phyloP scores from a whole-genome alignment of 257 asterid genomes.

The Mentha longifolia region DNA sequence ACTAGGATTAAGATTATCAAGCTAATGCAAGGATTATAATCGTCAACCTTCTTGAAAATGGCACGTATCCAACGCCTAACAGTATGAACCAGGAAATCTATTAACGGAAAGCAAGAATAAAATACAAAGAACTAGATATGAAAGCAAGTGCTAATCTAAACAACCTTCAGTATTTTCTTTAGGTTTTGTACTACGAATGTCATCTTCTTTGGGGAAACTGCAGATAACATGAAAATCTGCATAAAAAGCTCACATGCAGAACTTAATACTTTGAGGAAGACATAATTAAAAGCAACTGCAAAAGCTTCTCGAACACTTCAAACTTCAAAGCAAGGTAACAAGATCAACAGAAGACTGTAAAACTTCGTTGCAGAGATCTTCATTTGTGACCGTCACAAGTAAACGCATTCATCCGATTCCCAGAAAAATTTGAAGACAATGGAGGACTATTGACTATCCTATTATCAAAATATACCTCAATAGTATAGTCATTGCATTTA shows the following conservation, averaged over 20 bases:
- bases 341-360: conserved; percentile 71
- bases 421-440: conserved; percentile 46
- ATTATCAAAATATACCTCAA: conserved; percentile 21
- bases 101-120: neutral
- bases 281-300: neutral
- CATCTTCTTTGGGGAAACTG: conserved; percentile 83
- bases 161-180: conserved; percentile 70
- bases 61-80: conserved; percentile 85
- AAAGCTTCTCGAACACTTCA: neutral
- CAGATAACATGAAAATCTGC: conserved; percentile 88
- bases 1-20: conserved; percentile 21
- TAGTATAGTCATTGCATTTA: neutral
- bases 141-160: neutral
- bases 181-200: conserved; percentile 61
- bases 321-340: conserved; percentile 45
- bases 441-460: neutral
- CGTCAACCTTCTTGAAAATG: conserved; percentile 49
- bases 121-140: too few species aligned
- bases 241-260: conserved; percentile 27
- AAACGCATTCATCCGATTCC: conserved; percentile 55
- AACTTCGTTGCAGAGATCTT: conserved; percentile 58
- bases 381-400: conserved; percentile 68
- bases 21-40: conserved; percentile 19
- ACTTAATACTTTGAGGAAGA: conserved; percentile 13
- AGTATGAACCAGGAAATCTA: conserved; percentile 28